Percentiles rank a stretch among this genome's conserved stretches.
These are phyloP conservation scores for Thielaviopsis populi DNA, from an alignment of 2,329 filamentous ascomycete genomes.

Conservation along the genomic window DNA sequence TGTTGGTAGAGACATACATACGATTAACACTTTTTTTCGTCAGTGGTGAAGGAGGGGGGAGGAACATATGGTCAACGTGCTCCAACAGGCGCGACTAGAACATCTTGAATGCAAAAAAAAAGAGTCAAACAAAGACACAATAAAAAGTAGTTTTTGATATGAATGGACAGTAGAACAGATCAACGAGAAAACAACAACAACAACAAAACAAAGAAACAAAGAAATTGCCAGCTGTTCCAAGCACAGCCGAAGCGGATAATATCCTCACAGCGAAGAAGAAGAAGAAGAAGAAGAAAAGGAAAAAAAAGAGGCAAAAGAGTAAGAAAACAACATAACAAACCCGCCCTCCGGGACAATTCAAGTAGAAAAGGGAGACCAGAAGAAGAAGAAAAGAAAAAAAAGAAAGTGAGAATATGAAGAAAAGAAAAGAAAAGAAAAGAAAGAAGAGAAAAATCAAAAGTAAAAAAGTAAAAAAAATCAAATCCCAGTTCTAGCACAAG, in stretches of 20 bases:
- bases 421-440: slow-evolving; percentile 10
- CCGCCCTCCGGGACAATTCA: neutral
- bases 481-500: slow-evolving; percentile 13
- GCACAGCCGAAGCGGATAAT: neutral
- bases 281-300: slow-evolving; percentile 19
- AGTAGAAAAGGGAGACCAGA: slow-evolving; percentile 16
- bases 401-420: slow-evolving; percentile 14
- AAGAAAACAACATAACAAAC: slow-evolving; percentile 6
- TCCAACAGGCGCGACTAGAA: too few species aligned
- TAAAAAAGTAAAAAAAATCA: slow-evolving; percentile 17
- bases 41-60: too few species aligned
- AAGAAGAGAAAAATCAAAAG: slow-evolving; percentile 18
- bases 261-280: too few species aligned
- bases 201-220: neutral
- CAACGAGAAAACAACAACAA: too few species aligned
- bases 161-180: neutral
- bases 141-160: neutral
- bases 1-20: too few species aligned
- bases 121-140: neutral
- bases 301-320: slow-evolving; percentile 15
- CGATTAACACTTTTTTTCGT: too few species aligned
- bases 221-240: neutral
- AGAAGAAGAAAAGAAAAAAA: slow-evolving; percentile 20
- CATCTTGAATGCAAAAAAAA: too few species aligned
- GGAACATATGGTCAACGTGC: too few species aligned